Conservation (phyloP, 306 rosid genomes). For the Ammopiptanthus mongolicus region DNA sequence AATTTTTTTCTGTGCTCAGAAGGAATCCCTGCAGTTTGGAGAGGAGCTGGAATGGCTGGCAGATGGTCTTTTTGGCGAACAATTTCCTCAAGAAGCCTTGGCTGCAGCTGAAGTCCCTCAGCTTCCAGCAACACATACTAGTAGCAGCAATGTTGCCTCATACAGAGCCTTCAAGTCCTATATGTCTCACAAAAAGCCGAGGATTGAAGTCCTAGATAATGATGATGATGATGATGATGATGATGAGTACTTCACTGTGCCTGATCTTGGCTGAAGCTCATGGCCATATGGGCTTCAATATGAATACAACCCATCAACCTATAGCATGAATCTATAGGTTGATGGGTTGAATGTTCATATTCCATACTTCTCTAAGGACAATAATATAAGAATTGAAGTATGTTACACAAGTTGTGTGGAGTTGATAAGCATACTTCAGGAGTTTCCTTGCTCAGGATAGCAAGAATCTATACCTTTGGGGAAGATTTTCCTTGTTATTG, state of each 20-base stretch:
- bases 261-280: constrained; percentile 73
- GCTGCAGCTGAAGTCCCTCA: constrained; percentile 99
- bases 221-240: constrained; percentile 61
- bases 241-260: constrained; percentile 86
- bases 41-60: constrained; percentile 89
- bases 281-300: neutral
- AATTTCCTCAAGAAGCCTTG: constrained; percentile 52
- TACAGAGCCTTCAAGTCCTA: constrained; percentile 49
- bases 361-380: constrained; percentile 28
- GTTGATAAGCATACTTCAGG: neutral
- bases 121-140: constrained; percentile 52
- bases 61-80: constrained; percentile 75
- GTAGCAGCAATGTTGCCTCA: constrained; percentile 34
- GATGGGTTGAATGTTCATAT: constrained; percentile 29
- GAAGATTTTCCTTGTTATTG: neutral
- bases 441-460: constrained; percentile 10
- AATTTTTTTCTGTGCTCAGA: constrained; percentile 39
- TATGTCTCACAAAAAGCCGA: constrained; percentile 67
- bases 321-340: neutral
- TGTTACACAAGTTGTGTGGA: constrained; percentile 16
- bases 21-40: constrained; percentile 71
- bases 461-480: neutral
- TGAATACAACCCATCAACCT: neutral
- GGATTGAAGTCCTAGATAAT: constrained; percentile 41
- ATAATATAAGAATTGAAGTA: constrained; percentile 11